Percentiles rank a stretch among this genome's conserved stretches.
These are phyloP conservation scores for Cyclostephanos invisitatus DNA, from an alignment of 108 stramenopile genomes.

Conservation along the genomic window DNA sequence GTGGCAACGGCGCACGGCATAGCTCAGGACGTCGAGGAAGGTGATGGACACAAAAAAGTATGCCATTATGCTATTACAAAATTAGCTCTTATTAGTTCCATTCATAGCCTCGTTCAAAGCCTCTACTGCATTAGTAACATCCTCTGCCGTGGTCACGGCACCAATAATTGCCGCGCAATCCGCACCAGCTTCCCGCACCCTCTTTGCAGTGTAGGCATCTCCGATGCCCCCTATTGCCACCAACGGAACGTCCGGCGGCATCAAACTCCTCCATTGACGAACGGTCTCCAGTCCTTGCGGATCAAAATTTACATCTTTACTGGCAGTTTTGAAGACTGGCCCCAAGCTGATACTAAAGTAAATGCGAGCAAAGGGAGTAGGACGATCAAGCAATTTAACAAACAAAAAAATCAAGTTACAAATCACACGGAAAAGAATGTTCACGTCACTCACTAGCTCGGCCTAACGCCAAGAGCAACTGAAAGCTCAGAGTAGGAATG, in stretches of 20 bases:
- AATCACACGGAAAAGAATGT: not conserved
- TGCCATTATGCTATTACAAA: not conserved
- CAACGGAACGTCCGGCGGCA: slow-evolving; percentile 75
- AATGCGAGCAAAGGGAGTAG: no score
- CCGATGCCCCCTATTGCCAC: slow-evolving; percentile 91
- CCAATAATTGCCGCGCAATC: slow-evolving; percentile 91
- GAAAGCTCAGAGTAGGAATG: slow-evolving; percentile 91
- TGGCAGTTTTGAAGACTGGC: slow-evolving; percentile 84
- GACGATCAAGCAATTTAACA: not conserved
- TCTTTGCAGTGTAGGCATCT: slow-evolving; percentile 59
- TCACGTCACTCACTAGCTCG: slow-evolving; percentile 71
- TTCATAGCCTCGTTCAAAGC: slow-evolving; percentile 67
- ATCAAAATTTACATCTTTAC: slow-evolving; percentile 86
- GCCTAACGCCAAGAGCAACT: slow-evolving; percentile 79
- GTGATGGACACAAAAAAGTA: not conserved
- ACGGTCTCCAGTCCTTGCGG: slow-evolving; percentile 84
- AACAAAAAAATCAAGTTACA: not conserved
- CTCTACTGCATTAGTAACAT: slow-evolving; percentile 54
- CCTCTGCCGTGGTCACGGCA: slow-evolving; percentile 76
- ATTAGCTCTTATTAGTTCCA: slow-evolving; percentile 2
- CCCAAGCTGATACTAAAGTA: slow-evolving; percentile 71
- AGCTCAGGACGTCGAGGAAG: not conserved
- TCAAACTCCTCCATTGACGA: slow-evolving; percentile 77
- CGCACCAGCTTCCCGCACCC: slow-evolving; percentile 76
- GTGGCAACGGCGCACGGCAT: not conserved